A percentile compares a stretch with the other conserved stretches of the same genome.
These are phyloP conservation scores for Oryza coarctata DNA, from an alignment of 176 grass and related monocot genomes.

Conservation along the genomic window DNA sequence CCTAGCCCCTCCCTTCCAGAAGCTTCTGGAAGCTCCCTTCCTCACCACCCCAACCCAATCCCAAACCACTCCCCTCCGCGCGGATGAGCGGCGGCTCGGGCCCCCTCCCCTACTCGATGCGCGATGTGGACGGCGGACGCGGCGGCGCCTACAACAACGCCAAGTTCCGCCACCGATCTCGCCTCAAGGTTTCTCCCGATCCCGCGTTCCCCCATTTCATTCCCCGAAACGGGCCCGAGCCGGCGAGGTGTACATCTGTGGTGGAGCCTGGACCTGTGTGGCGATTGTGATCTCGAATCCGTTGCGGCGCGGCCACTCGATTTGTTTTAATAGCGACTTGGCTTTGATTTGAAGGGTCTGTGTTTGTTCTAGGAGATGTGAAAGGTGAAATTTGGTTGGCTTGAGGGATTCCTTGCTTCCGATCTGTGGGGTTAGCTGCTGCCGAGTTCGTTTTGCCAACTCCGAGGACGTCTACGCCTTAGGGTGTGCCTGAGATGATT, in stretches of 20 bases:
- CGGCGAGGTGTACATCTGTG: background rate
- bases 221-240: background rate
- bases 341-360: background rate
- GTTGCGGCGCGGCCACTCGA: background rate
- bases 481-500: background rate
- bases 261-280: background rate
- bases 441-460: background rate
- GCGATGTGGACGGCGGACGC: slow-evolving; percentile 59
- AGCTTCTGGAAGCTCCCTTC: slow-evolving; percentile 29
- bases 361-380: background rate
- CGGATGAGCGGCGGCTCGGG: slow-evolving; percentile 39
- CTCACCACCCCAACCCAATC: background rate
- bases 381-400: background rate
- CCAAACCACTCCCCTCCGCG: slow-evolving; percentile 8
- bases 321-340: background rate
- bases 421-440: slow-evolving; percentile 30
- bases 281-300: slow-evolving; percentile 1
- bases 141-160: slow-evolving; percentile 78
- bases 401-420: background rate
- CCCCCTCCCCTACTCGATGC: slow-evolving; percentile 68
- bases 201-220: background rate
- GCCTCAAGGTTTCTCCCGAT: slow-evolving; percentile 56
- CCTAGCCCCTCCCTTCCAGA: slow-evolving; percentile 4
- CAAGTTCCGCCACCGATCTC: slow-evolving; percentile 91
- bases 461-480: background rate